A percentile compares a stretch with the other conserved stretches of the same genome.
These are phyloP conservation scores for Myxozyma sirexii DNA, from an alignment of 805 yeast genomes.

Conservation along the genomic window DNA sequence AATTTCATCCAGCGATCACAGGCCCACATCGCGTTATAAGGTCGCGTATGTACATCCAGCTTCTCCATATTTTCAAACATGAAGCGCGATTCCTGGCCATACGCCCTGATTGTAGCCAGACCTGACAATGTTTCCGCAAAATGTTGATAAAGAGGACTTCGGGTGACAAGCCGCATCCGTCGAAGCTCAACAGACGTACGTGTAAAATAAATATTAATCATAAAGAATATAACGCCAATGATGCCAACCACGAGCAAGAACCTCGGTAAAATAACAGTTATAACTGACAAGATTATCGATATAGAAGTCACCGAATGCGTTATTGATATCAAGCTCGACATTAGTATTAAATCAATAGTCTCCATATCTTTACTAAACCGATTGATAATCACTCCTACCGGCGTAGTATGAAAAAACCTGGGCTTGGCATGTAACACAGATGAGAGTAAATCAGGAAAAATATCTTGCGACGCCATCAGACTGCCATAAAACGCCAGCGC, in stretches of 20 bases:
- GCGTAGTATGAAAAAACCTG: conserved; percentile 92
- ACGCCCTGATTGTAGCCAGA: conserved; percentile 65
- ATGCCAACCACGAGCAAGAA: conserved; percentile 72
- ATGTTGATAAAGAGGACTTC: conserved; percentile 74
- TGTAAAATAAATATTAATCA: conserved; percentile 68
- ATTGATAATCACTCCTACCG: conserved; percentile 93
- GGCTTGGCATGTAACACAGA: conserved; percentile 73
- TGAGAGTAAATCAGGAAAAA: conserved; percentile 67
- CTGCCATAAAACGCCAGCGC: conserved; percentile 49
- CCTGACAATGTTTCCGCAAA: conserved; percentile 74
- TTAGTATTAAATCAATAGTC: conserved; percentile 86
- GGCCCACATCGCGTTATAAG: conserved; percentile 63
- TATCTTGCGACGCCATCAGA: conserved; percentile 62
- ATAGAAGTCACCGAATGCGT: conserved; percentile 43
- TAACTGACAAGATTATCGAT: conserved; percentile 65
- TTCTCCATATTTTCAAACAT: conserved; percentile 49
- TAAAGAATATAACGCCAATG: conserved; percentile 60
- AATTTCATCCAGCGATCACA: conserved; percentile 74
- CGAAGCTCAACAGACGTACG: conserved; percentile 73
- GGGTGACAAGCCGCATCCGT: conserved; percentile 64
- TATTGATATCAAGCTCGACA: conserved; percentile 50
- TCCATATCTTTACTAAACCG: conserved; percentile 94
- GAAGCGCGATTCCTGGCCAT: conserved; percentile 52
- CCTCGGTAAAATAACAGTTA: conserved; percentile 79
- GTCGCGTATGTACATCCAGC: conserved; percentile 66